Evolutionary conservation across 1,284 basidiomycete genomes (phyloP).

Genomic region (Boletus mariae): DNA sequence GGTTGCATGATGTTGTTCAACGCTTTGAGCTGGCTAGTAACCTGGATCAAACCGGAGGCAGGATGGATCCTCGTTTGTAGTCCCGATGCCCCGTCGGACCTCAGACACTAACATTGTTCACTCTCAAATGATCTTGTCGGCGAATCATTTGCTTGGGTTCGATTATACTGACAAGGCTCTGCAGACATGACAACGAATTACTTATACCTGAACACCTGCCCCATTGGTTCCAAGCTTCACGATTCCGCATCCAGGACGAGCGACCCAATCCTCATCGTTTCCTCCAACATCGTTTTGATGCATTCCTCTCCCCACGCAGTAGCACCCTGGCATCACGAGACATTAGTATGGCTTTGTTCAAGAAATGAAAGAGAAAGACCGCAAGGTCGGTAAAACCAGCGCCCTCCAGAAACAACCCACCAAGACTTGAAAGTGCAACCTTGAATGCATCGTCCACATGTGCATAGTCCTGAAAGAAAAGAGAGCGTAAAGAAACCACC

Average conservation of each 20-base stretch:
- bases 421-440: conserved; percentile 14
- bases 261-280: conserved; percentile 14
- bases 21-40: no score
- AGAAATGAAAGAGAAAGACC: no score
- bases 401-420: conserved; percentile 1
- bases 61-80: no score
- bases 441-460: conserved; percentile 22
- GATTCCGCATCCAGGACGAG: conserved; percentile 11
- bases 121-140: no score
- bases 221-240: neutral
- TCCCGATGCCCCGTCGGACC: no score
- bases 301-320: conserved; percentile 23
- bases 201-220: no score
- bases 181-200: no score
- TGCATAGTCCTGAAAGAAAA: conserved; percentile 12
- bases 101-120: no score
- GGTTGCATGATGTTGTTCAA: no score
- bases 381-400: no score
- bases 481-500: neutral
- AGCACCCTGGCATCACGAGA: conserved; percentile 10
- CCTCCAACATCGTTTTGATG: conserved; percentile 17
- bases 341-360: neutral
- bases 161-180: no score
- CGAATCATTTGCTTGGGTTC: neutral
- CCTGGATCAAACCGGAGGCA: no score